A percentile compares a stretch with the other conserved stretches of the same genome.
Evolutionary conservation across 108 stramenopile genomes (phyloP).

Genomic region (Nitzschia sp.): DNA sequence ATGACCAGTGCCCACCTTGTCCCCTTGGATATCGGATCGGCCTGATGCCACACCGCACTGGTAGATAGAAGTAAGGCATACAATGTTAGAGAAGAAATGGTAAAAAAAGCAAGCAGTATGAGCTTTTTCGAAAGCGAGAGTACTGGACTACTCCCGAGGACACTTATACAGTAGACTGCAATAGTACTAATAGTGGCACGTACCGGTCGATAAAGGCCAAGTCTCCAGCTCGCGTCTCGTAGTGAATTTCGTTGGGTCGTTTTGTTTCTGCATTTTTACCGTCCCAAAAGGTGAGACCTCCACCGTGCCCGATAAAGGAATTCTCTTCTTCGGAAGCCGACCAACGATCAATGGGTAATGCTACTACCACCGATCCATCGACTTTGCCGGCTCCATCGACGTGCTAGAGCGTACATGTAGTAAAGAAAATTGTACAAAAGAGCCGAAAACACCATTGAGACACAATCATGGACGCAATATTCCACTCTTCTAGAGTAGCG

Average conservation of each 20-base stretch:
- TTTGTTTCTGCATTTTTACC: slow-evolving; percentile 41
- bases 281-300: slow-evolving; percentile 90
- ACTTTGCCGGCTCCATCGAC: slow-evolving; percentile 91
- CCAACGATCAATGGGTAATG: slow-evolving; percentile 88
- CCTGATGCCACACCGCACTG: slow-evolving; percentile 73
- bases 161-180: too few relatives aligned
- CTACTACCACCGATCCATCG: slow-evolving; percentile 82
- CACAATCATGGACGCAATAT: not conserved
- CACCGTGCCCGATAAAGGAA: slow-evolving; percentile 78
- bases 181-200: slow-evolving; percentile 4
- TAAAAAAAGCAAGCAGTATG: too few relatives aligned
- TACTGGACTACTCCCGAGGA: too few relatives aligned
- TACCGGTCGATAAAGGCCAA: slow-evolving; percentile 85
- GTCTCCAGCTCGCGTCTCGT: slow-evolving; percentile 85
- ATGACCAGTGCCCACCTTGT: slow-evolving; percentile 91
- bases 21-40: slow-evolving; percentile 88
- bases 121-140: too few relatives aligned
- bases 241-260: slow-evolving; percentile 65
- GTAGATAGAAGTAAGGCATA: not conserved
- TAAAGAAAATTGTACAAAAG: not conserved
- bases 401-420: slow-evolving; percentile 40
- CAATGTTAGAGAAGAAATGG: not conserved
- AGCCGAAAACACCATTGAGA: not conserved
- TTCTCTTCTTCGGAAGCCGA: slow-evolving; percentile 64
- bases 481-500: not conserved